Evolutionary conservation across 2,329 filamentous ascomycete species (phyloP), one percentile per base, ranked within the genome.

Genomic region (Fonsecaea pugnacius): DNA sequence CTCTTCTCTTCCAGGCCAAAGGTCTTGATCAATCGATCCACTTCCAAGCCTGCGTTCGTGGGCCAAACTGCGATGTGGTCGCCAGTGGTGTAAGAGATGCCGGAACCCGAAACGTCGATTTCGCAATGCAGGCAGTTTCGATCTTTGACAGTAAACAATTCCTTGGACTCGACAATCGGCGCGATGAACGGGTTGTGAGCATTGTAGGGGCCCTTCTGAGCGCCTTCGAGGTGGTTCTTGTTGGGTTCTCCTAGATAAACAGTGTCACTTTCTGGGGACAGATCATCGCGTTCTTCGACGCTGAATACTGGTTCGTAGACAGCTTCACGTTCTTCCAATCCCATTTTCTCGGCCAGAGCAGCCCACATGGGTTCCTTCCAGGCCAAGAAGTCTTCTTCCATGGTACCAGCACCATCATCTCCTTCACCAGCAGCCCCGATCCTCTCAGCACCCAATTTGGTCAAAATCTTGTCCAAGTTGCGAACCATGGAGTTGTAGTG

Each of bases 311-410:
- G 92, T 77, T 99, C 96, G 77, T 98, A 99, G 65, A 96, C 88
- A 67, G 93, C 91, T 76, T 99, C 96, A 65, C 95, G 92, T 80
- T 99, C 95, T 78, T 98, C 91, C 62, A 99, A 82, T 60, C 87
- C 87, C 89, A 99, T 91, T 75, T 91, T 88, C 70, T 91, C 86
- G 27, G 90, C 84, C 59, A 99, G 83, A 65, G 90, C 91, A 72
- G 85, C 83, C 95, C 96, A 99, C 95, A 99, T 99, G 67, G 93
- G 93, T 74, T 99, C 95, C 82, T 99, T 99, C 95, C 95, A 99
- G 70, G 94, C 91, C 73, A 99, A 81, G 78, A 98, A 99, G 74
- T 99, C 96, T 80, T 99, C 96, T 80, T 99, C 95, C 96, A 99
- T 99, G 63, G 95, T 99, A 67, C 96, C 95, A 70, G 95, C 93